Evolutionary conservation across 139 green algal genomes (phyloP).

Genomic region (Ettlia oleoabundans): DNA sequence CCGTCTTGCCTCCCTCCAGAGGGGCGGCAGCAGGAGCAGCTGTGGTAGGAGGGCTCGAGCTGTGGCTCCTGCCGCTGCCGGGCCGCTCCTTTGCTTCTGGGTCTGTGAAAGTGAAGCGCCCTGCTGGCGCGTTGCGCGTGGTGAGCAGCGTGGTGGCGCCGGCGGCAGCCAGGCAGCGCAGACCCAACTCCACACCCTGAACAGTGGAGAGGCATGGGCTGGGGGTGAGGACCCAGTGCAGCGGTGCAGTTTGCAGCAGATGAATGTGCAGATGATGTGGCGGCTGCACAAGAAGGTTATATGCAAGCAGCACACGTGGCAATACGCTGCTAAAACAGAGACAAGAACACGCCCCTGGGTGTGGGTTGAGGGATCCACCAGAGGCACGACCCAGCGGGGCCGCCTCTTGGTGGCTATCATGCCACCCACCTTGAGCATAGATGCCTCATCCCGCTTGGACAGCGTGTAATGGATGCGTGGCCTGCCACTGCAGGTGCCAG

Average conservation of each 20-base stretch:
- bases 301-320: too few species aligned
- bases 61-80: neutral
- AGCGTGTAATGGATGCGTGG: slow-evolving; percentile 62
- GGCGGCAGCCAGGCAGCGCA: slow-evolving; percentile 56
- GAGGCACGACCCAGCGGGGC: neutral
- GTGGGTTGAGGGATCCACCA: neutral
- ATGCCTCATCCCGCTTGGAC: slow-evolving; percentile 30
- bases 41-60: too few species aligned
- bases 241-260: too few species aligned
- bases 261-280: neutral
- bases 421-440: slow-evolving; percentile 50
- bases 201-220: neutral
- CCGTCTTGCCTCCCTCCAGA: too few species aligned
- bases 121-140: neutral
- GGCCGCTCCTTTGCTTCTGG: neutral
- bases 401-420: neutral
- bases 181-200: slow-evolving; percentile 51
- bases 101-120: slow-evolving; percentile 18
- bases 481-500: slow-evolving; percentile 37
- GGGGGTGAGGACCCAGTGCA: too few species aligned
- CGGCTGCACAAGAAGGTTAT: neutral
- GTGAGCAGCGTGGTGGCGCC: slow-evolving; percentile 52
- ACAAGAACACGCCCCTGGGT: neutral
- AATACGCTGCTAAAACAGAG: neutral
- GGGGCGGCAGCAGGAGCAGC: too few species aligned